Evolutionary conservation across 495 filamentous ascomycete species (phyloP), one percentile per base, ranked within the genome.

Genomic region (Trichoderma reesei): DNA sequence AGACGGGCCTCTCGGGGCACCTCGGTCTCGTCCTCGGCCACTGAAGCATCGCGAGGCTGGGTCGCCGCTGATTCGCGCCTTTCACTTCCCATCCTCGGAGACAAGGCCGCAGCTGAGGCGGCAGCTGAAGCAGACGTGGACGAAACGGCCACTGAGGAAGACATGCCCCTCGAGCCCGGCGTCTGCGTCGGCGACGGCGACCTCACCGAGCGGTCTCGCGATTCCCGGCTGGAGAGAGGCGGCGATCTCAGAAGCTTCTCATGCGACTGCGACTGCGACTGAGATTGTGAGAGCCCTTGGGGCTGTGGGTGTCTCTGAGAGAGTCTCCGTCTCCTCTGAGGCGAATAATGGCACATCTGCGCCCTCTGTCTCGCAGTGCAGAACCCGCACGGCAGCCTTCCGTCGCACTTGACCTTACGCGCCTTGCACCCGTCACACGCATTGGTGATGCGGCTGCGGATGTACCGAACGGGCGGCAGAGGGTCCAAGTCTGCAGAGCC

Each of bases 1-100:
- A 86, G 75, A 3, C 83, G 76, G 9, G 83, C 78, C 63, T 80
- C 78, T 16, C 74, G 72, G 36, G 75, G 78, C 4, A 80, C 78
- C 54, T 80, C 75, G 36, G 75, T 75, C 64, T 79, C 77, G 39
- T 75, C 73, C 60, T 74, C 73, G 5, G 68, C 67, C 20, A 61
- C 63, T 10, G 65, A 62, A 3, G 61, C 48, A 16, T 33, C 36
- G 26, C 46, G 59, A 6, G 20, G 41, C 56, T 34, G 34, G 60
- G 54, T 14, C 10, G 51, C 59, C 18, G 44, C 44, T 38, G 36
- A 60, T 33, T 56, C 7, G 3, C 11, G 31, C 26, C 26, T 36
- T 14, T 56, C 51, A 34, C 31, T 56, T 9, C 51, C 20, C 20
- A 56, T 34, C 16, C 11, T 26, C 26, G 51, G 51, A 14, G 51